These are phyloP conservation scores for Leccinum barrowsii DNA, from an alignment of 768 basidiomycete genomes.

Conservation along the genomic window DNA sequence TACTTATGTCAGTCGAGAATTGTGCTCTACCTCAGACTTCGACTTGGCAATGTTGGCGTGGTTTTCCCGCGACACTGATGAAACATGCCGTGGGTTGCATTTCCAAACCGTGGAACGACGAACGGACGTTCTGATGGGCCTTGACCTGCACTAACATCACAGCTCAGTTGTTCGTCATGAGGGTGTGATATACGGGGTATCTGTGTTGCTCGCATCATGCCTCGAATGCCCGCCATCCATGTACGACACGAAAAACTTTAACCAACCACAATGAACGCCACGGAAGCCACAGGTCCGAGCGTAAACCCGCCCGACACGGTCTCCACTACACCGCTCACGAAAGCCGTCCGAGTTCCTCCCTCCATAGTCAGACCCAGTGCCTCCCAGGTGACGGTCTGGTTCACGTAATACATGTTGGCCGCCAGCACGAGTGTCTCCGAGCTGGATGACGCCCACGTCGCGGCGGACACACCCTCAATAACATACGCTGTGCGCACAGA, in stretches of 20 bases:
- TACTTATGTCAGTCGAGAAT: too few relatives aligned
- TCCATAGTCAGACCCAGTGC: constrained; percentile 24
- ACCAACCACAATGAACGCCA: constrained; percentile 12
- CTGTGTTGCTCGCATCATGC: too few relatives aligned
- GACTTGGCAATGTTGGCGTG: too few relatives aligned
- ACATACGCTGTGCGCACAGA: constrained; percentile 40
- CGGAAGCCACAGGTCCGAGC: constrained; percentile 26
- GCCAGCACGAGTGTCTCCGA: constrained; percentile 45
- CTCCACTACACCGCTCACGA: constrained; percentile 15
- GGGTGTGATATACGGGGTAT: too few relatives aligned
- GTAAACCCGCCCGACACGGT: constrained; percentile 7
- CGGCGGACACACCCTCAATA: constrained; percentile 42
- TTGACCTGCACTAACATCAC: too few relatives aligned
- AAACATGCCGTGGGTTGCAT: too few relatives aligned
- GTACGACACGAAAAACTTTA: background rate
- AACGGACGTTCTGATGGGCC: too few relatives aligned
- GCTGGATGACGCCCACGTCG: constrained; percentile 43
- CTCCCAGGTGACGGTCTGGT: constrained; percentile 31
- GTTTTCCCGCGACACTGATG: too few relatives aligned
- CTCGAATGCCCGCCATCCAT: too few relatives aligned
- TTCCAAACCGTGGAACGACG: too few relatives aligned
- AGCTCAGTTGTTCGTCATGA: too few relatives aligned
- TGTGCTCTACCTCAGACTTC: too few relatives aligned
- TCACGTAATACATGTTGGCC: constrained; percentile 47
- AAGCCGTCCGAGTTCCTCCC: constrained; percentile 3